Evolutionary conservation across 2,329 filamentous ascomycete species (phyloP), one percentile per base, ranked within the genome.

Genomic region (Passalora sequoiae): DNA sequence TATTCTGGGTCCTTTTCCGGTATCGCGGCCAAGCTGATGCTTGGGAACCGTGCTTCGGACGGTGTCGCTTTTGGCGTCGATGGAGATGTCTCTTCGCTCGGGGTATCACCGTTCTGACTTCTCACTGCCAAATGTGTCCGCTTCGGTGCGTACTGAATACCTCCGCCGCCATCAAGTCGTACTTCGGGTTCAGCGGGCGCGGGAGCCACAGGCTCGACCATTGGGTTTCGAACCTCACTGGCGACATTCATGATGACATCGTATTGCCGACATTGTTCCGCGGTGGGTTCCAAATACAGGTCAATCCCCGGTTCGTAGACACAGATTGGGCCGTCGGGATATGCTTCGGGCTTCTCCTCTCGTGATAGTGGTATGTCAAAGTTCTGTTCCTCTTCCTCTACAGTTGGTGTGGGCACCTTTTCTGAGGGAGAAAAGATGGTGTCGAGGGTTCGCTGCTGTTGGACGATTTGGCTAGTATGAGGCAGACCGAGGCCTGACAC

Each of bases 241-340:
- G 86, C 86, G 5, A 91, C 86, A 52, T 94, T 94, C 60, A 92
- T 81, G 13, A 94, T 80, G 2, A 91, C 83, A 55, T 92, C 87
- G 53, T 89, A 94, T 24, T 77, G 74, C 8, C 82, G 74, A 2
- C 86, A 86, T 61, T 89, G 84, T 29, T 89, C 82, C 0, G 81
- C 81, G 1, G 83, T 86, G 0, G 86, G 86, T 61, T 94, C 86
- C 29, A 86, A 71, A 58, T 89, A 94, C 0, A 92, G 73, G 59
- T 81, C 89, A 6, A 94, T 80, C 32, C 83, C 78, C 45, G 86
- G 82, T 41, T 80, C 81, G 54, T 91, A 89, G 38, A 94, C 89
- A 54, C 84, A 81, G 41, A 91, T 83, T 1, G 86, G 87, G 0
- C 86, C 86, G 53, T 88, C 78, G 0, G 86, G 86, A 60, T 94